Base-by-base conservation (phyloP, 2,329 filamentous ascomycete genomes). In the Atkinsonella hypoxylon region DNA sequence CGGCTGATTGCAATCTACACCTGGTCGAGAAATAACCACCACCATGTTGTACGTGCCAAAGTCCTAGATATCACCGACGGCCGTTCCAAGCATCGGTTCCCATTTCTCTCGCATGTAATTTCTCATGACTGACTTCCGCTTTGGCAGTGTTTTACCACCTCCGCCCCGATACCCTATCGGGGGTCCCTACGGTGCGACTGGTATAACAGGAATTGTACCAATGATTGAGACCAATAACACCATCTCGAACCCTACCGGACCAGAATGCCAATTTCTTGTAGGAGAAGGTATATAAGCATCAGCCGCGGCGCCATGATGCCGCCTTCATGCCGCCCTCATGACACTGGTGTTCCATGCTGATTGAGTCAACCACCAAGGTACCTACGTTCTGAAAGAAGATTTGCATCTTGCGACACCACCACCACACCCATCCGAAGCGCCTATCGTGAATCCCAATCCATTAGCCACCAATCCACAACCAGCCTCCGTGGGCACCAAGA, bases 181-280 rank as follows among this genome's bases (percentile, higher is more conserved):
- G 62, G 76, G 80, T 61, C 81, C 83, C 56, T 86, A 87, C 71
- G 83, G 84, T 59, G 80, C 80, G 56, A 77, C 83, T 50, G 81
- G 81, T 57, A 78, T 82, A 61, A 82, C 82, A 55, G 77, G 83
- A 64, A 75, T 81, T 48, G 75, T 81, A 38, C 84, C 86, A 38
- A 80, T 95, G 67, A 85, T 95, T 62, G 93, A 98, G 76, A 96
- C 91, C 49, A 95, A 93, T 69, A 98, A 97, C 65, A 85, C 82
- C 39, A 73, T 98, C 54, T 81, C 80, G 51, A 85, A 87, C 60
- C 91, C 88, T 22, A 81, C 82, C 36, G 87, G 87, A 5, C 79
- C 87, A 22, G 90, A 95, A 60, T 88, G 89, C 68, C 87, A 94
- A 64, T 83, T 98, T 58, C 82, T 95, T 42, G 89, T 91, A 45